Evolutionary conservation across 352 stramenopile species (phyloP).

Genomic region (Pythium oligandrum): DNA sequence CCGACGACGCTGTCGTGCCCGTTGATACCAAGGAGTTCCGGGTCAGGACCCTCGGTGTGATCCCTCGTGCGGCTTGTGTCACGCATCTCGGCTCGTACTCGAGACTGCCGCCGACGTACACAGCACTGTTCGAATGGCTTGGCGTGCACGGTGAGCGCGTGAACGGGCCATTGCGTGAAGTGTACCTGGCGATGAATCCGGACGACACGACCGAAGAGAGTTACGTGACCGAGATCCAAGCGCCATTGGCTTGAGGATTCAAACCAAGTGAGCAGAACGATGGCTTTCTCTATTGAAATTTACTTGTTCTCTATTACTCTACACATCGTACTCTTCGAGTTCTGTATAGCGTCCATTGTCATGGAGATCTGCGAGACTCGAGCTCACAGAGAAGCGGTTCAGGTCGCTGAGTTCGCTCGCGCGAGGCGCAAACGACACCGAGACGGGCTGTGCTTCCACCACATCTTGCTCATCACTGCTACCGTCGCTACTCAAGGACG

Average conservation of each 20-base stretch:
- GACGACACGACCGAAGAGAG: not conserved
- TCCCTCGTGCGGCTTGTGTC: constrained; percentile 26
- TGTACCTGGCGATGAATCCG: constrained; percentile 9
- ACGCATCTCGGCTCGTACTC: constrained; percentile 30
- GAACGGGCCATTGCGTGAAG: constrained; percentile 8
- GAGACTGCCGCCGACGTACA: constrained; percentile 22
- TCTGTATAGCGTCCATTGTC: constrained; percentile 11
- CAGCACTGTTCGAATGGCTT: constrained; percentile 9
- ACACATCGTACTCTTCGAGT: constrained; percentile 20
- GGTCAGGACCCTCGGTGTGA: constrained; percentile 15
- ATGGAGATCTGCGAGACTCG: constrained; percentile 17
- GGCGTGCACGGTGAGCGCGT: constrained; percentile 2
- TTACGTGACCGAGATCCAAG: constrained; percentile 9
- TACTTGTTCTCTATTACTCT: constrained; percentile 1
- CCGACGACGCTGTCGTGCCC: constrained; percentile 12
- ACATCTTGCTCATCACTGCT: too few relatives aligned
- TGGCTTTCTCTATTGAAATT: too few relatives aligned
- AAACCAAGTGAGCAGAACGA: too few relatives aligned
- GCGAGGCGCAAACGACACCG: not conserved
- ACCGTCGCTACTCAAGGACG: too few relatives aligned
- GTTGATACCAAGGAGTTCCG: constrained; percentile 14
- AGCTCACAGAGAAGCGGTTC: constrained; percentile 9
- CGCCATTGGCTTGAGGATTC: constrained; percentile 6
- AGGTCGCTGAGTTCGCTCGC: constrained; percentile 6
- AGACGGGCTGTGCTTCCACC: too few relatives aligned